phyloP scores from a whole-genome alignment of 1,284 basidiomycete species.

The Trichosporon coremiiforme region DNA sequence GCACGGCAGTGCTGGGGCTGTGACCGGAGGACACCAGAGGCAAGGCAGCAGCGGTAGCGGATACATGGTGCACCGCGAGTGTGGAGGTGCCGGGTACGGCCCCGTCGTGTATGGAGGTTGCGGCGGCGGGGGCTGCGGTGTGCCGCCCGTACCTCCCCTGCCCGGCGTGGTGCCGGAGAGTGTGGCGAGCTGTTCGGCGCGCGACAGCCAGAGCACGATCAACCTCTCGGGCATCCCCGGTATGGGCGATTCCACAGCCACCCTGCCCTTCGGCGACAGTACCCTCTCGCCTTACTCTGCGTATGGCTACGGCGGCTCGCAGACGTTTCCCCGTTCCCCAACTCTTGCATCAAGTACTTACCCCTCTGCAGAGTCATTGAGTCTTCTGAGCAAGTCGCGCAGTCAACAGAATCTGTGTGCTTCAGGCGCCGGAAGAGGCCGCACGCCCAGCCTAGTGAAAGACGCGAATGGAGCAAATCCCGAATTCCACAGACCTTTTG shows the following conservation, averaged over 20 bases:
- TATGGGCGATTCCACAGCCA: background rate
- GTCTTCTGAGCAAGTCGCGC: background rate
- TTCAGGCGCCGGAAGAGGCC: background rate
- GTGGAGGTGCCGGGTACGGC: background rate
- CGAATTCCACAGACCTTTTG: constrained; percentile 48
- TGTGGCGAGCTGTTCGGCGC: background rate
- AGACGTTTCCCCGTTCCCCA: constrained; percentile 1
- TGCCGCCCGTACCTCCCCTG: background rate
- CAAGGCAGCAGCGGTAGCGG: background rate
- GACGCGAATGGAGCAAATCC: constrained; percentile 22
- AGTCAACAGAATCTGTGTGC: background rate
- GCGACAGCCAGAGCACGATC: background rate
- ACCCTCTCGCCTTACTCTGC: background rate
- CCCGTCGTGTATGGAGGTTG: background rate
- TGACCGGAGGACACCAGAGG: background rate
- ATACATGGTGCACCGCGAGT: background rate
- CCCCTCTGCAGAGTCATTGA: constrained; percentile 5
- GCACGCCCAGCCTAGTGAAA: constrained; percentile 23
- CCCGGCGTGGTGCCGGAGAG: background rate
- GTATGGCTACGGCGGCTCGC: background rate
- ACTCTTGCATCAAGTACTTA: background rate
- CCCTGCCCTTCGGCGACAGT: background rate
- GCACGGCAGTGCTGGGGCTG: background rate
- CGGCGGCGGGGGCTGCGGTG: background rate
- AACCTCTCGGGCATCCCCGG: constrained; percentile 6